Conservation (phyloP, 2,329 filamentous ascomycete genomes). For the Alternaria sp. region DNA sequence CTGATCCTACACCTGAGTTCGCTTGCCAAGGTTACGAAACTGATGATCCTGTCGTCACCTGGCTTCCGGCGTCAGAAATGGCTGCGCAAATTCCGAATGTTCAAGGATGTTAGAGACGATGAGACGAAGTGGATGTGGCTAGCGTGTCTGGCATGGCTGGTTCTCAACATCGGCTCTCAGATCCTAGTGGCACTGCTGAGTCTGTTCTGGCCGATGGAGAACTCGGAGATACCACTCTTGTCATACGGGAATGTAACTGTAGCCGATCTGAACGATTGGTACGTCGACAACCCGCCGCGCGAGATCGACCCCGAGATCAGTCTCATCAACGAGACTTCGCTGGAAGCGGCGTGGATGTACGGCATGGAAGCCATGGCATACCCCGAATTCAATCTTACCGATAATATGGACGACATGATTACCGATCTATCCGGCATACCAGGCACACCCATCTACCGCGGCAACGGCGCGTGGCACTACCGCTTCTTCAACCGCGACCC, state of each 20-base stretch:
- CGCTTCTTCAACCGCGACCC: slow-evolving; percentile 44
- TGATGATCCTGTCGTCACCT: slow-evolving; percentile 43
- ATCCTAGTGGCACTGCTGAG: slow-evolving; percentile 41
- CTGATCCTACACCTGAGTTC: slow-evolving; percentile 41
- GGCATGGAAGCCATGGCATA: slow-evolving; percentile 39
- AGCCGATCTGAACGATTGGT: slow-evolving; percentile 36
- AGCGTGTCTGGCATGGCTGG: slow-evolving; percentile 39
- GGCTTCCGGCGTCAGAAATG: slow-evolving; percentile 33
- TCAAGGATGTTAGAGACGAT: slow-evolving; percentile 39
- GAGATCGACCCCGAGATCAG: background rate
- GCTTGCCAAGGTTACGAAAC: slow-evolving; percentile 40
- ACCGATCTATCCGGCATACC: slow-evolving; percentile 27
- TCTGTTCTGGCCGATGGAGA: slow-evolving; percentile 45
- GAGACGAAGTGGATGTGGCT: slow-evolving; percentile 43
- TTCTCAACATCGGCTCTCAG: slow-evolving; percentile 43
- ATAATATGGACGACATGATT: slow-evolving; percentile 5
- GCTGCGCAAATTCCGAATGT: slow-evolving; percentile 33
- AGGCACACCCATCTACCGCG: slow-evolving; percentile 37
- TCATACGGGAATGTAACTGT: slow-evolving; percentile 34
- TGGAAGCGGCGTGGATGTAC: slow-evolving; percentile 38
- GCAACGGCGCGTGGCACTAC: slow-evolving; percentile 32
- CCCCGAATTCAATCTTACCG: slow-evolving; percentile 17
- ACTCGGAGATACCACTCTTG: slow-evolving; percentile 35
- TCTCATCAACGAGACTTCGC: slow-evolving; percentile 14
- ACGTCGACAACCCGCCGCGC: background rate